A percentile compares a stretch with the other conserved stretches of the same genome.
Conservation (phyloP, 2,329 filamentous ascomycete genomes). For the Parastagonospora nodorum region DNA sequence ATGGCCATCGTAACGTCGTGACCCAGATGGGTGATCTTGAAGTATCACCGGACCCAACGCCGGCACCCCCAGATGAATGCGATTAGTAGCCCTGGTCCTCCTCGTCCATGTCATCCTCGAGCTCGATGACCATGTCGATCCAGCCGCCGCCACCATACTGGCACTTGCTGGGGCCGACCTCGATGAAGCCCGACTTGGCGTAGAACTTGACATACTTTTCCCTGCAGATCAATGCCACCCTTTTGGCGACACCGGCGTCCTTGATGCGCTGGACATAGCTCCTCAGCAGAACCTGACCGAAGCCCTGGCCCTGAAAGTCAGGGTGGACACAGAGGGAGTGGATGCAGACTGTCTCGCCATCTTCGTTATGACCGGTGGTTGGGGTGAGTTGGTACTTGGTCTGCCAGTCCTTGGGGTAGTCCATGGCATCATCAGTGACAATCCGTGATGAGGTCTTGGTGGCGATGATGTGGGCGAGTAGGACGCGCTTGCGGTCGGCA, state of each 20-base stretch:
- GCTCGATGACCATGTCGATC: constrained; percentile 72
- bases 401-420: constrained; percentile 70
- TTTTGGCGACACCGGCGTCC: constrained; percentile 70
- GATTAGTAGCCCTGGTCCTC: constrained; percentile 7
- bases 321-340: constrained; percentile 84
- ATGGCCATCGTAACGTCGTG: too few relatives aligned
- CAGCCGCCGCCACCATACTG: constrained; percentile 80
- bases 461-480: constrained; percentile 79
- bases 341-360: constrained; percentile 75
- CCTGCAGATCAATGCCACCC: constrained; percentile 77
- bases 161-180: constrained; percentile 70
- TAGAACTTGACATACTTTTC: constrained; percentile 77
- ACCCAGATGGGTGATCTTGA: too few relatives aligned
- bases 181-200: constrained; percentile 72
- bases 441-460: constrained; percentile 68
- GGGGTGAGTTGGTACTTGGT: constrained; percentile 45
- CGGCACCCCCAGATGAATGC: too few relatives aligned
- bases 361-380: constrained; percentile 70
- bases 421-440: constrained; percentile 80
- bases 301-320: constrained; percentile 72
- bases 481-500: constrained; percentile 63
- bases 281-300: constrained; percentile 75
- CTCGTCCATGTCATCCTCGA: constrained; percentile 21
- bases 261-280: constrained; percentile 79
- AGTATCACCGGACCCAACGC: too few relatives aligned